Percentiles rank a stretch among this genome's conserved stretches.
These are phyloP conservation scores for Acacia confusa DNA, from an alignment of 306 rosid species.

Conservation along the genomic window DNA sequence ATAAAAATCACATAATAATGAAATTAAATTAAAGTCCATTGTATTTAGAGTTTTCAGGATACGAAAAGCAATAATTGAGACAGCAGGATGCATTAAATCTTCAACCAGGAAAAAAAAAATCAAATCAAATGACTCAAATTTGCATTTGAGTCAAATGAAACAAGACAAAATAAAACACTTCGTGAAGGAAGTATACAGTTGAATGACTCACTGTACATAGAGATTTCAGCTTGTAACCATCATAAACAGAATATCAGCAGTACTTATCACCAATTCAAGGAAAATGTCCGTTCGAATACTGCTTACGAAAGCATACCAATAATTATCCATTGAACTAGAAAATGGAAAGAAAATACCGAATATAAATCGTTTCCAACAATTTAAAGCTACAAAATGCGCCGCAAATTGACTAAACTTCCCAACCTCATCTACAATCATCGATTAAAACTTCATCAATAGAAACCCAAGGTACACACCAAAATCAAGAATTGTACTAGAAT, in stretches of 20 bases:
- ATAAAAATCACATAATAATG: not conserved
- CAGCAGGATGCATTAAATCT: conserved; percentile 5
- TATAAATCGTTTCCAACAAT: conserved; percentile 6
- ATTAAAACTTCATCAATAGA: not conserved
- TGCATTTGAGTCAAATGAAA: not conserved
- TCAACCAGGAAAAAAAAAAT: not conserved
- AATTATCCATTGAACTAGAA: not conserved
- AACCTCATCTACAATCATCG: not conserved
- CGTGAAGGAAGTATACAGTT: not conserved
- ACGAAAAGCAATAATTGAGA: not conserved
- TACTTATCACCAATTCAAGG: not conserved
- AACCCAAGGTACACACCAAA: not conserved
- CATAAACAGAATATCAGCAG: not conserved
- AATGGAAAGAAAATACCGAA: not conserved
- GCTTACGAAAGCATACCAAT: not conserved
- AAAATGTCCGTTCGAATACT: not conserved
- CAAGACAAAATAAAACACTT: not conserved
- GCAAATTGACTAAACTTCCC: not conserved
- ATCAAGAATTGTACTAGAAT: not conserved
- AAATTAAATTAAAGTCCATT: not conserved
- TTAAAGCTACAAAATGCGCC: not conserved
- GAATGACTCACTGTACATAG: not conserved
- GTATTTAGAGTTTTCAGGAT: not conserved
- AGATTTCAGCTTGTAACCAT: not conserved
- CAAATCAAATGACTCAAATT: not conserved